Conservation (phyloP, 2,329 filamentous ascomycete species). For the Fusarium clavum region DNA sequence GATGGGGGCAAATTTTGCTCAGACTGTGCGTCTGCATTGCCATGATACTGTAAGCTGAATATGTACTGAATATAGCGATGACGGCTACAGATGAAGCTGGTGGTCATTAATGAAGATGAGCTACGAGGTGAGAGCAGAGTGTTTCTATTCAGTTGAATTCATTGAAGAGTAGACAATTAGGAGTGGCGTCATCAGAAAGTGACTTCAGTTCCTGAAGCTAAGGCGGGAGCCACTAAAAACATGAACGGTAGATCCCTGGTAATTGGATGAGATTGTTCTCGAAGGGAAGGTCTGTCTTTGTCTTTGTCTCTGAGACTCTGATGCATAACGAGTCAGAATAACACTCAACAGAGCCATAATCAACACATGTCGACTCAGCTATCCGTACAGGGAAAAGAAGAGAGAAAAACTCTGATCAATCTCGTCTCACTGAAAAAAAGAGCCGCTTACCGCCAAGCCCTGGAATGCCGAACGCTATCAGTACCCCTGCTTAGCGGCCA, state of each 20-base stretch:
- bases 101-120: too few relatives aligned
- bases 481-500: constrained; percentile 21
- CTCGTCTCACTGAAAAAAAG: neutral
- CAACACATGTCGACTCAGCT: neutral
- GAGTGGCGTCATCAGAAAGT: constrained; percentile 20
- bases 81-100: neutral
- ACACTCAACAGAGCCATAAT: neutral
- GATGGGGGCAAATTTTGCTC: constrained; percentile 22
- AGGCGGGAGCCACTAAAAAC: neutral
- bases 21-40: neutral
- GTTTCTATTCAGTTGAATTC: neutral
- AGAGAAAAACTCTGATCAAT: neutral
- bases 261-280: constrained; percentile 15
- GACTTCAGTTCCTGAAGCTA: constrained; percentile 16
- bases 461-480: constrained; percentile 17
- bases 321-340: constrained; percentile 4
- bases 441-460: constrained; percentile 33
- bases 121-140: too few relatives aligned
- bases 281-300: constrained; percentile 16
- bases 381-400: neutral
- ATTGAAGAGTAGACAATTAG: too few relatives aligned
- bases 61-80: neutral
- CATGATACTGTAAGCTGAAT: neutral
- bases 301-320: neutral
- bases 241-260: constrained; percentile 5